Evolutionary conservation across 2,329 filamentous ascomycete genomes (phyloP).

Genomic region (Colletotrichum plurivorum): DNA sequence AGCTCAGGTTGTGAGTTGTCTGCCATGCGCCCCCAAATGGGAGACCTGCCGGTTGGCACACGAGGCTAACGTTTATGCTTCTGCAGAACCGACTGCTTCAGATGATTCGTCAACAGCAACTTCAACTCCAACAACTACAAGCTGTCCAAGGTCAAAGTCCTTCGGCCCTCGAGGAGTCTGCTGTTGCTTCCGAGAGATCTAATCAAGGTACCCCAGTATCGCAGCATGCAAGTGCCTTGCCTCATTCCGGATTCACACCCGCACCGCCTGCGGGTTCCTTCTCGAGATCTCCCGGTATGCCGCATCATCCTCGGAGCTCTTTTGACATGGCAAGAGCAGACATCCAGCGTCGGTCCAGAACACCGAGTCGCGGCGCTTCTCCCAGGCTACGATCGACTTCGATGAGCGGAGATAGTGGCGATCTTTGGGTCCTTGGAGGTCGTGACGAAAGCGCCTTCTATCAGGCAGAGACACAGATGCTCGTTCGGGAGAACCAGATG

Average conservation of each 20-base stretch:
- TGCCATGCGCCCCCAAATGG: not conserved
- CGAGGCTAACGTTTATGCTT: slow-evolving; percentile 24
- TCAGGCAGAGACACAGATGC: slow-evolving; percentile 84
- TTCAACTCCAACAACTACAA: slow-evolving; percentile 76
- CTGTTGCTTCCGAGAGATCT: slow-evolving; percentile 60
- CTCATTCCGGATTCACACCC: slow-evolving; percentile 45
- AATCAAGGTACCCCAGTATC: slow-evolving; percentile 55
- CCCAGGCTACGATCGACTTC: slow-evolving; percentile 71
- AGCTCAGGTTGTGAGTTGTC: slow-evolving; percentile 75
- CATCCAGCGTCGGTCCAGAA: slow-evolving; percentile 70
- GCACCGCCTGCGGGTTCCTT: slow-evolving; percentile 58
- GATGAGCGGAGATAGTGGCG: slow-evolving; percentile 71
- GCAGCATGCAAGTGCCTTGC: slow-evolving; percentile 44
- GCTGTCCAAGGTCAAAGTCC: slow-evolving; percentile 52
- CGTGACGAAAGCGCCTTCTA: slow-evolving; percentile 85
- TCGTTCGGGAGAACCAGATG: slow-evolving; percentile 88
- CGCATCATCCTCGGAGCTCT: slow-evolving; percentile 68
- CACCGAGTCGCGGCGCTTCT: slow-evolving; percentile 70
- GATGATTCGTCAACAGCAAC: slow-evolving; percentile 83
- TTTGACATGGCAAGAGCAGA: slow-evolving; percentile 72
- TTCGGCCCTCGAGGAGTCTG: slow-evolving; percentile 66
- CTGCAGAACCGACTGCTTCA: slow-evolving; percentile 79
- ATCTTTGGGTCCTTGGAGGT: slow-evolving; percentile 71
- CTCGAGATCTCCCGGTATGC: slow-evolving; percentile 65
- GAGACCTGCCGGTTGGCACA: not conserved